Conservation (phyloP, 1,284 basidiomycete species). For the Leccinum colubrinum region DNA sequence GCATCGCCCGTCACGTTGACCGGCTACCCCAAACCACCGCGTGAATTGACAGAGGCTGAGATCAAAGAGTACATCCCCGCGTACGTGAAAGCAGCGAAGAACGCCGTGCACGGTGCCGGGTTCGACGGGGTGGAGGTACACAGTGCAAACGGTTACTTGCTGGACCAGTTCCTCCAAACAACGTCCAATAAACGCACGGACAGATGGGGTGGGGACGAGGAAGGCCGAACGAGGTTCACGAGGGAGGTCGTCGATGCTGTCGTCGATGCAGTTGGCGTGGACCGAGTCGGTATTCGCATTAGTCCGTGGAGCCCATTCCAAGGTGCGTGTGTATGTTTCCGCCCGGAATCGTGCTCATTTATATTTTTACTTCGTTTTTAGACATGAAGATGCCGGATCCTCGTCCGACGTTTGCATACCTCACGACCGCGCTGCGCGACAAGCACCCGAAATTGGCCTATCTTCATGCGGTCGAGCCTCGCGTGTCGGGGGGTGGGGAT, state of each 20-base stretch:
- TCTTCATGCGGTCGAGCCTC: constrained; percentile 54
- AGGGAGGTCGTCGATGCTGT: constrained; percentile 44
- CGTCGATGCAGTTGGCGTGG: constrained; percentile 37
- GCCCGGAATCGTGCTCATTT: not conserved
- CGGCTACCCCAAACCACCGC: not conserved
- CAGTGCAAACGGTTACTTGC: not conserved
- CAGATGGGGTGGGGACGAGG: constrained; percentile 52
- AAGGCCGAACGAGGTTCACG: constrained; percentile 48
- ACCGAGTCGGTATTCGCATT: constrained; percentile 48
- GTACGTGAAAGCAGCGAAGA: not conserved
- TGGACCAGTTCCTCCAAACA: not conserved
- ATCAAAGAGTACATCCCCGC: constrained; percentile 3
- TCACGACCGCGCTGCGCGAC: constrained; percentile 36
- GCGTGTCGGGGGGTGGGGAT: constrained; percentile 24
- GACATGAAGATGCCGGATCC: constrained; percentile 35
- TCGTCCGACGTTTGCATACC: constrained; percentile 20
- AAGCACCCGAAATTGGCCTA: constrained; percentile 46
- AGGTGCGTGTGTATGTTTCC: constrained; percentile 20
- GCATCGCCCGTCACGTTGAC: not conserved
- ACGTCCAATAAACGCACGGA: constrained; percentile 40
- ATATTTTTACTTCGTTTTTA: constrained; percentile 14
- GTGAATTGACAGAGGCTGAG: not conserved
- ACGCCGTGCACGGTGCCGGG: constrained; percentile 40
- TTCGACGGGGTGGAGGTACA: constrained; percentile 26
- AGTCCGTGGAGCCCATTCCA: constrained; percentile 48